Base-by-base conservation (phyloP, 108 stramenopile genomes). In the Fragilariopsis cylindrus region DNA sequence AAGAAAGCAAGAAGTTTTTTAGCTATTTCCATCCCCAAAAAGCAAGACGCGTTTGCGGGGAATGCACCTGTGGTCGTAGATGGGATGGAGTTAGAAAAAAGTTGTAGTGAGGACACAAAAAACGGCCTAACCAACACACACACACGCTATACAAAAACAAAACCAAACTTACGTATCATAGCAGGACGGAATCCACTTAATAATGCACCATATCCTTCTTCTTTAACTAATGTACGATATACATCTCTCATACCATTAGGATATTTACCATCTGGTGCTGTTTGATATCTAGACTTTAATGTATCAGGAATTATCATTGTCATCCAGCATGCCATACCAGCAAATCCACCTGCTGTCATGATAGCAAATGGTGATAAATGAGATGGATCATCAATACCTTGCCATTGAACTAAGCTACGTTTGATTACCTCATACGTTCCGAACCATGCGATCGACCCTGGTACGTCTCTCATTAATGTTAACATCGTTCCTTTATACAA, bases 11-110 rank as follows among this genome's bases (percentile, higher is more conserved):
- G 72, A 30, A 63, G 63, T 49, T 90, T 88, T 73, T 80, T 81
- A 40, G 86, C 80, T 30, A 96, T 69, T 78, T 96, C 96, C 83
- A 93, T 88, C 8, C 92, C 96, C 48, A 93, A 81, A 86, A 95
- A 97, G 71, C 96, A 95, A 1, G 94, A 92, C 9, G 94, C 94
- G 70, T 95, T 97, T 13, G 96, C 96, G 5, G 96, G 96, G 76
- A 97, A 95, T 11, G 96, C 96, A 55, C 62, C 62, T 63, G 39
- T 4, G 15, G 62, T 45, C 13, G 19, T 40, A 63, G 41, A 11
- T 7, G 9, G 18, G 15, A 57, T 57, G 15, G 18, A 57, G n/a
- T 11, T 15, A 53, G 13, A 53, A 3, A 42, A 40, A n/a, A 41
- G 9, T 30, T 30, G 30, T 30, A 30, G 30, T 1, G 30, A 30